Percentiles rank a stretch among this genome's conserved stretches.
phyloP scores from a whole-genome alignment of 257 asterid genomes.

The Jacaranda mimosifolia region DNA sequence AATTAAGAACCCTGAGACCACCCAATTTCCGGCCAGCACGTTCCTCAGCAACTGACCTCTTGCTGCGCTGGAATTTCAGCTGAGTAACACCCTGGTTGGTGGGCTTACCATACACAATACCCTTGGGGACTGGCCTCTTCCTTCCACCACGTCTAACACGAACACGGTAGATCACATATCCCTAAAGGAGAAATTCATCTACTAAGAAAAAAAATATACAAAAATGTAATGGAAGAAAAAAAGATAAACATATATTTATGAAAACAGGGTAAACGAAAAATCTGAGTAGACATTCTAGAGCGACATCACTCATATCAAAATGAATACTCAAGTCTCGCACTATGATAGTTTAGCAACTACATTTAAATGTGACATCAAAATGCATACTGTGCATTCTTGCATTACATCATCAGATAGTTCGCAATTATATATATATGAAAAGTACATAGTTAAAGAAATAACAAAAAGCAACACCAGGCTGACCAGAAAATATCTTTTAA shows the following conservation, averaged over 20 bases:
- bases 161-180: constrained; percentile 43
- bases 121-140: constrained; percentile 52
- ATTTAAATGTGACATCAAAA: neutral
- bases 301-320: no score
- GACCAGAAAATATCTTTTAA: neutral
- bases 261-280: neutral
- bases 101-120: constrained; percentile 49
- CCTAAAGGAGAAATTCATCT: constrained; percentile 5
- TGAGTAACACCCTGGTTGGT: constrained; percentile 53
- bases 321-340: neutral
- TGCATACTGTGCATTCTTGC: neutral
- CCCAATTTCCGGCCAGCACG: constrained; percentile 47
- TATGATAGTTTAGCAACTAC: no score
- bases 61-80: constrained; percentile 46
- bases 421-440: neutral
- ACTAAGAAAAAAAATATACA: neutral
- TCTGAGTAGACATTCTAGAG: neutral
- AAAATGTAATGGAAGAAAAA: neutral
- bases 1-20: constrained; percentile 44
- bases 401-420: neutral
- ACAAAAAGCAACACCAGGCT: neutral
- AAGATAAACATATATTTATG: neutral
- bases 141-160: constrained; percentile 51
- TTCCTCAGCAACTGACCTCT: constrained; percentile 50
- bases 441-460: neutral